Base-by-base conservation (phyloP, 768 basidiomycete species). In the Tricholoma sp. region DNA sequence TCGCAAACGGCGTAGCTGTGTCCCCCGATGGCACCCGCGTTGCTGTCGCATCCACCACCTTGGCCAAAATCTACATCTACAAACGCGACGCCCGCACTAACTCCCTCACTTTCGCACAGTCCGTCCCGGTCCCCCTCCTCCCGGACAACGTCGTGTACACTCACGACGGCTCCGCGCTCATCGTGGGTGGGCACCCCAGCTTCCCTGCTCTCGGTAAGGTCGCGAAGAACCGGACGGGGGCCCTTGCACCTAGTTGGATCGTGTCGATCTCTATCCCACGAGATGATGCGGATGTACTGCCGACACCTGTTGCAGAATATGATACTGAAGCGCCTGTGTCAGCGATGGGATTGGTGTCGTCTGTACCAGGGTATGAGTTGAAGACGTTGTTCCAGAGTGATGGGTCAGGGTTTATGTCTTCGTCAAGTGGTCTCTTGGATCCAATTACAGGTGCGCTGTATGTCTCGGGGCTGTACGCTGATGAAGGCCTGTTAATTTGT, bases 331-430 rank as follows among this genome's bases (percentile, higher is more conserved):
- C 81, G 3, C 82, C 84, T 0, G 64, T 80, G 37, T 76, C 85
- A 0, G 76, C 74, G 34, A 74, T 66, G 54, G 65, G 64, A 45
- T 76, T 79, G 47, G 74, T 78, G 0, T 65, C 74, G 0, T 61
- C 65, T 13, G 65, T 71, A 28, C 59, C 58, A 9, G 71, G 70
- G 1, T 72, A 78, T 61, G 73, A 75, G 33, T 54, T 88, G 31
- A 74, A 78, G 62, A 88, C 88, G 0, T 59, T 90, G n/a, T 89
- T 87, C 71, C 88, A 87, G 70, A 89, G 88, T 61, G 74, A 84
- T 58, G 88, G 88, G n/a, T 72, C 76, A 3, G 77, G 77, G 5
- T 86, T 86, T 62, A 75, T 78, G 12, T 70, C 77, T 2, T 81
- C 83, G 13, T 70, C 76, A 7, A 84, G 84, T 7, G 79, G 74